These are phyloP conservation scores for Trichophyton mentagrophytes DNA, from an alignment of 2,329 filamentous ascomycete species.

Conservation along the genomic window DNA sequence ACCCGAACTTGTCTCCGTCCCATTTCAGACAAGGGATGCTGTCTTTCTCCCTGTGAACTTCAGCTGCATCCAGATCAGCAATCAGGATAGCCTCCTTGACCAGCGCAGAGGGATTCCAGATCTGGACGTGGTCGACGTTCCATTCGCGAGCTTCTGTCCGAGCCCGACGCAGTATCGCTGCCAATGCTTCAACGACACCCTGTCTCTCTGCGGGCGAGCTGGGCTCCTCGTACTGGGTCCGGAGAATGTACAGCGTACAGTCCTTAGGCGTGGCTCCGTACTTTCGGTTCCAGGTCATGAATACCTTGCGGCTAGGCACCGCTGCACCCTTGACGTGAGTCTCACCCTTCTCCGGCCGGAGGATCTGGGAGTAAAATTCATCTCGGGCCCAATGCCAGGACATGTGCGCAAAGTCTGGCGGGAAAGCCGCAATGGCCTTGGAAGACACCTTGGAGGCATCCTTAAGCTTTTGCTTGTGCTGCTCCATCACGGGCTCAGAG, in stretches of 20 bases:
- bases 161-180: conserved; percentile 53
- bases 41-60: conserved; percentile 35
- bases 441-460: conserved; percentile 26
- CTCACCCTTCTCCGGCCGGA: conserved; percentile 39
- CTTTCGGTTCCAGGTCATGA: conserved; percentile 31
- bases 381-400: conserved; percentile 72
- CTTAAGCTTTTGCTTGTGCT: conserved; percentile 52
- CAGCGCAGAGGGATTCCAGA: conserved; percentile 66
- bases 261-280: conserved; percentile 26
- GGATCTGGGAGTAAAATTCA: conserved; percentile 56
- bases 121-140: conserved; percentile 55
- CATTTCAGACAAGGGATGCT: conserved; percentile 37
- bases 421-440: conserved; percentile 49
- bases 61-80: conserved; percentile 25
- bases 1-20: conserved; percentile 29
- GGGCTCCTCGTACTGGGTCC: conserved; percentile 31
- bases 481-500: conserved; percentile 49
- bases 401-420: conserved; percentile 55
- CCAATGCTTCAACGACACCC: conserved; percentile 41
- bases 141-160: conserved; percentile 58
- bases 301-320: conserved; percentile 33
- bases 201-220: conserved; percentile 34
- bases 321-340: conserved; percentile 60
- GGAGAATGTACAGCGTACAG: conserved; percentile 32
- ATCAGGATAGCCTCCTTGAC: conserved; percentile 33